phyloP scores from a whole-genome alignment of 345 rosid species.

The Kernera saxatilis region DNA sequence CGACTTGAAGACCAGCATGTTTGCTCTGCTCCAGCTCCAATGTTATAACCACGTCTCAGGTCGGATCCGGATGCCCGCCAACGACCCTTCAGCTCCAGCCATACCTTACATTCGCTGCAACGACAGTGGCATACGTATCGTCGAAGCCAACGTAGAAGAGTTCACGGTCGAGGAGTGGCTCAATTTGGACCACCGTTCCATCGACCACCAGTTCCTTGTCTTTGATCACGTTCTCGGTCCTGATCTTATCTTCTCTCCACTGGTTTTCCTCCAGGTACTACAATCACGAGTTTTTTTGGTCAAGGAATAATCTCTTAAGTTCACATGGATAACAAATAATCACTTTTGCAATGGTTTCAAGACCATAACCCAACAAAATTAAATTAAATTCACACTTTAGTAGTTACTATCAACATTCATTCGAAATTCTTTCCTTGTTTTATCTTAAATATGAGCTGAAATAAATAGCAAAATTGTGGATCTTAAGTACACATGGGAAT shows the following conservation, averaged over 20 bases:
- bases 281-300: background rate
- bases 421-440: background rate
- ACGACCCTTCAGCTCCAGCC: conserved; percentile 11
- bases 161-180: conserved; percentile 55
- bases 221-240: conserved; percentile 59
- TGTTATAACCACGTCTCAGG: conserved; percentile 40
- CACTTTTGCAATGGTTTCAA: background rate
- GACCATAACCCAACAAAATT: background rate
- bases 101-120: conserved; percentile 64
- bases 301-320: background rate
- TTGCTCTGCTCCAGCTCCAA: conserved; percentile 40
- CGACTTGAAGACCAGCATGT: conserved; percentile 48
- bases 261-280: conserved; percentile 60
- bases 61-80: conserved; percentile 49
- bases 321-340: background rate
- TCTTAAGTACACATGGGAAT: background rate
- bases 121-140: conserved; percentile 64
- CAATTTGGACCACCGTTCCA: conserved; percentile 9
- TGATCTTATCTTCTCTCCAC: conserved; percentile 69
- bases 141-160: conserved; percentile 44
- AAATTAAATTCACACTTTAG: background rate
- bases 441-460: background rate
- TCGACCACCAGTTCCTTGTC: conserved; percentile 32
- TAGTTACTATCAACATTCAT: background rate
- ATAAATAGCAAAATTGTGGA: background rate